phyloP scores from a whole-genome alignment of 2,329 filamentous ascomycete species.

The Verticillium isaacii region DNA sequence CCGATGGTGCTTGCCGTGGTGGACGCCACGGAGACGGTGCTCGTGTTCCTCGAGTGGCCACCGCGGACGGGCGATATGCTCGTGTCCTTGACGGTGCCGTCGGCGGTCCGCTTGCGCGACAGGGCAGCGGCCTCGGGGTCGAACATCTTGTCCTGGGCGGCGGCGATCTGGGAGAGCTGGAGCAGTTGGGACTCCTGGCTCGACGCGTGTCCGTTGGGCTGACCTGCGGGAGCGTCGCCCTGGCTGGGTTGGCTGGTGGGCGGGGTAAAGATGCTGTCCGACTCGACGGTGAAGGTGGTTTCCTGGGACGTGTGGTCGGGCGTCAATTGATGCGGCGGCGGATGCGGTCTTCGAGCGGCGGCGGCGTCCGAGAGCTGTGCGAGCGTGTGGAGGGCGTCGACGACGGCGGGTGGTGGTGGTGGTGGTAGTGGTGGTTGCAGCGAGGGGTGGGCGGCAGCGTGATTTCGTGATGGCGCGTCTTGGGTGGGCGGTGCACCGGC shows the following conservation, averaged over 20 bases:
- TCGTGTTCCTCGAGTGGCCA: constrained; percentile 68
- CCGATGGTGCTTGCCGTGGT: constrained; percentile 67
- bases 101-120: constrained; percentile 70
- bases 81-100: constrained; percentile 62
- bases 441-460: not conserved
- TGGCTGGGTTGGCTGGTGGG: constrained; percentile 18
- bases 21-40: constrained; percentile 57
- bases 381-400: constrained; percentile 1
- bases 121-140: constrained; percentile 29
- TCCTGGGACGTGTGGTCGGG: constrained; percentile 19
- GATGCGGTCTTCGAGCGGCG: not conserved
- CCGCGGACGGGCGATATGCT: constrained; percentile 42
- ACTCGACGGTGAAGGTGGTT: constrained; percentile 19
- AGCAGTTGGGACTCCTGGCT: constrained; percentile 53
- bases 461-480: not conserved
- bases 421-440: not conserved
- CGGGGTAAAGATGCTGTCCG: constrained; percentile 22
- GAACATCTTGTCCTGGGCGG: constrained; percentile 44
- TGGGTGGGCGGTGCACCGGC: not conserved
- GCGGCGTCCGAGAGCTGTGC: constrained; percentile 1
- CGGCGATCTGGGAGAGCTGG: constrained; percentile 54
- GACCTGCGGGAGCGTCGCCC: not conserved
- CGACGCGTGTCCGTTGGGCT: constrained; percentile 30
- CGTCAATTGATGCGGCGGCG: constrained; percentile 7
- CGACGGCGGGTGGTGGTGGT: not conserved